Evolutionary conservation across 1,284 basidiomycete species (phyloP).

Genomic region (Pyrrhoderma lamaoense): DNA sequence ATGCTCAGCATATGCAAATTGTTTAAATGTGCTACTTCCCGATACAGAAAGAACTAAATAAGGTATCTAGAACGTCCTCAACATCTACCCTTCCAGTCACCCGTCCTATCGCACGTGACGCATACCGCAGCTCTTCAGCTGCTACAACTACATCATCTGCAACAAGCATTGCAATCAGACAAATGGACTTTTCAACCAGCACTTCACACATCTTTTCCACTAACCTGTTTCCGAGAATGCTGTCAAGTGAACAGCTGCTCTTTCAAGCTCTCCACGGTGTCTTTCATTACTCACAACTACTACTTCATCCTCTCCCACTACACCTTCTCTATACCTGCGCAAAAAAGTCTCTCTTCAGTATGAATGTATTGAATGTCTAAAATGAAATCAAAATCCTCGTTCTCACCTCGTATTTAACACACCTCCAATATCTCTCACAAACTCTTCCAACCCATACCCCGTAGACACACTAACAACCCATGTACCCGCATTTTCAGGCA

Average conservation of each 20-base stretch:
- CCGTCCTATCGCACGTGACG: conserved; percentile 71
- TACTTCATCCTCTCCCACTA: conserved; percentile 24
- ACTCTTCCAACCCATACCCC: conserved; percentile 45
- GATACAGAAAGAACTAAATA: conserved; percentile 83
- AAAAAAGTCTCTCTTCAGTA: not conserved
- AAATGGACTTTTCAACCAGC: too few relatives aligned
- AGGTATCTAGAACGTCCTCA: conserved; percentile 73
- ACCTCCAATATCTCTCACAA: conserved; percentile 50
- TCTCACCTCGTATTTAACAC: conserved; percentile 49
- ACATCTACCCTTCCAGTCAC: conserved; percentile 68
- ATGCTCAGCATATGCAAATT: not conserved
- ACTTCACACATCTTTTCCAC: conserved; percentile 12
- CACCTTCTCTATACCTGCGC: too few relatives aligned
- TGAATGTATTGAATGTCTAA: not conserved
- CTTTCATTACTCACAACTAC: conserved; percentile 68
- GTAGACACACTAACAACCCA: conserved; percentile 65
- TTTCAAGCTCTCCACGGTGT: conserved; percentile 69
- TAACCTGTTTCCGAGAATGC: conserved; percentile 57
- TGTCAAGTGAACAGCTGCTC: conserved; percentile 54
- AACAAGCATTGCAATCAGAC: not conserved
- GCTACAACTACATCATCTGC: conserved; percentile 62
- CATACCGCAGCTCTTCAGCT: conserved; percentile 82
- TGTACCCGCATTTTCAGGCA: conserved; percentile 12
- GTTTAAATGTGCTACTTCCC: conserved; percentile 49
- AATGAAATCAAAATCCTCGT: not conserved